Evolutionary conservation across 495 filamentous ascomycete genomes (phyloP).

Genomic region (Podospora comata): DNA sequence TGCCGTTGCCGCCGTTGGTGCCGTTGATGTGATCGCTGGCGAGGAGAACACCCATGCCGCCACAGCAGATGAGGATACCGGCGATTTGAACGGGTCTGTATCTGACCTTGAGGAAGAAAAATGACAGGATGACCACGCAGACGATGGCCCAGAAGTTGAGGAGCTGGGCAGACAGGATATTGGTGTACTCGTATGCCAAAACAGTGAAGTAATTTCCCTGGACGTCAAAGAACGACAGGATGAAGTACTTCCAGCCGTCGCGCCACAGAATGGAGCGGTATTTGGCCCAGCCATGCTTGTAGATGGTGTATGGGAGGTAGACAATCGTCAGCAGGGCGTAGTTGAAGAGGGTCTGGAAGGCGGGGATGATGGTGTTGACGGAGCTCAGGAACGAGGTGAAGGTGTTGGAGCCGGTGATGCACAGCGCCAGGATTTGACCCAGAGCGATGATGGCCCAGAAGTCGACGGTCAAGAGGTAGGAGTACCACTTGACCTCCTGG

Average conservation of each 20-base stretch:
- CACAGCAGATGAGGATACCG: conserved; percentile 87
- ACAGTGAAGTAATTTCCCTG: conserved; percentile 98
- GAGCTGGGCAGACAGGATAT: conserved; percentile 83
- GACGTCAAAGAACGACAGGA: conserved; percentile 89
- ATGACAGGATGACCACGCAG: conserved; percentile 82
- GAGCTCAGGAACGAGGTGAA: conserved; percentile 71
- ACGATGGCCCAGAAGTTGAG: conserved; percentile 99
- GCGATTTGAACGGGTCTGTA: conserved; percentile 80
- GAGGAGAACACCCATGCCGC: conserved; percentile 85
- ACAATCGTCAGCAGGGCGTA: conserved; percentile 81
- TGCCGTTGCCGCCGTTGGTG: conserved; percentile 56
- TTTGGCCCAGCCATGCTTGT: conserved; percentile 72
- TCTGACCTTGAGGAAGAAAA: conserved; percentile 75
- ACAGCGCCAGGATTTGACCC: conserved; percentile 83
- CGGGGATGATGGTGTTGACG: conserved; percentile 79
- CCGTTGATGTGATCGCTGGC: conserved; percentile 81
- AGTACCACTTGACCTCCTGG: conserved; percentile 62
- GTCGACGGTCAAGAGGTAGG: conserved; percentile 76
- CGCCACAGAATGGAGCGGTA: conserved; percentile 60
- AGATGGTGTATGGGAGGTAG: conserved; percentile 79
- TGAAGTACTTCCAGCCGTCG: conserved; percentile 91
- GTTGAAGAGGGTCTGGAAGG: conserved; percentile 94
- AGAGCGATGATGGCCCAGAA: conserved; percentile 81
- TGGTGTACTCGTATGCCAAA: conserved; percentile 89
- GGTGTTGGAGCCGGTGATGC: conserved; percentile 86